These are phyloP conservation scores for Fusarium penzigii DNA, from an alignment of 2,329 filamentous ascomycete species.

Conservation along the genomic window DNA sequence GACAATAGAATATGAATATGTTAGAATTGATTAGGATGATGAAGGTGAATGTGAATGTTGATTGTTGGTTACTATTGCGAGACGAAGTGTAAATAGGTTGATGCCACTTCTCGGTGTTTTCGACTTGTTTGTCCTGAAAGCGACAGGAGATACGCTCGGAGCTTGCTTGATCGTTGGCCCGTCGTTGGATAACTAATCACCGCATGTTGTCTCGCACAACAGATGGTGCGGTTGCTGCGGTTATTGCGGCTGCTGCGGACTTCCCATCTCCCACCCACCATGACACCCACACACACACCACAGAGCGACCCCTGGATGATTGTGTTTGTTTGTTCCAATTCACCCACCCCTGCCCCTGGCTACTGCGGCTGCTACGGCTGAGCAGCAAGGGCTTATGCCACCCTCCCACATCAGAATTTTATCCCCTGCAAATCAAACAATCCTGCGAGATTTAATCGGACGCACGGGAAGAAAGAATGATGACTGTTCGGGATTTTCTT, in stretches of 20 bases:
- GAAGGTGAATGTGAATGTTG: no score
- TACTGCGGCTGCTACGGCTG: conserved; percentile 7
- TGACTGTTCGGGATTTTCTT: conserved; percentile 1
- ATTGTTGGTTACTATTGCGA: no score
- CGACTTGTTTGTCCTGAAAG: no score
- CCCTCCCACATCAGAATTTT: not conserved
- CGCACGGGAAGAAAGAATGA: not conserved
- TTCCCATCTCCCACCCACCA: not conserved
- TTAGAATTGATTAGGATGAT: not conserved
- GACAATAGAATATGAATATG: not conserved
- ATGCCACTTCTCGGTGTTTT: no score
- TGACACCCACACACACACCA: no score
- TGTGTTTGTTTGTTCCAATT: no score
- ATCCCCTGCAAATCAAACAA: not conserved
- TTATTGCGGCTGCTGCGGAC: conserved; percentile 7
- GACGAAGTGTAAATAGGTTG: no score
- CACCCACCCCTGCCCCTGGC: conserved; percentile 1
- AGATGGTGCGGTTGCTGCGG: conserved; percentile 6
- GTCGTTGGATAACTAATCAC: not conserved
- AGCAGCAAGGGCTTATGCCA: not conserved
- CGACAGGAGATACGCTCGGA: no score
- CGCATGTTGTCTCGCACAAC: not conserved
- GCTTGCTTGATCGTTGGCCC: no score
- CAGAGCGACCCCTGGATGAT: no score
- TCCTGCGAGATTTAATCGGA: not conserved